Conservation (phyloP, 768 basidiomycete species). For the Suillus cothurnatus region DNA sequence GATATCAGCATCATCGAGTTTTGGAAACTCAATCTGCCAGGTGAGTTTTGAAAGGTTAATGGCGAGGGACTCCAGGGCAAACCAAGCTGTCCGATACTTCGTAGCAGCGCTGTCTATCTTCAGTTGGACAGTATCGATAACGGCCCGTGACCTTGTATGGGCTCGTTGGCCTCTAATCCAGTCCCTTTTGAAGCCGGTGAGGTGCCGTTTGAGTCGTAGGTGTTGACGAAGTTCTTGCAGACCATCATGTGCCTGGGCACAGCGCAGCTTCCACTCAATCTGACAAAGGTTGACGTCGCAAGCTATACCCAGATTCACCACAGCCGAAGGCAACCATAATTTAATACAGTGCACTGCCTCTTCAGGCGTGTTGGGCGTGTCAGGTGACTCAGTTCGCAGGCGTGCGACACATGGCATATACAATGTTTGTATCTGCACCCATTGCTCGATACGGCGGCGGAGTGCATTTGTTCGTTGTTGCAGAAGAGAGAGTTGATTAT, state of each 20-base stretch:
- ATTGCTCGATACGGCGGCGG: not conserved
- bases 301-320: not conserved
- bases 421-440: not conserved
- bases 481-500: not conserved
- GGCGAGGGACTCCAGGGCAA: not conserved
- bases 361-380: not conserved
- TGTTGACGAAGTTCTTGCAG: not conserved
- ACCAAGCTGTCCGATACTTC: not conserved
- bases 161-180: not conserved
- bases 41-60: not conserved
- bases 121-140: not conserved
- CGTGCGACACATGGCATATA: not conserved
- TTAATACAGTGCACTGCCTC: not conserved
- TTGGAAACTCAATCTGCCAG: not conserved
- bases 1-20: not conserved
- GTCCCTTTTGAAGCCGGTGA: not conserved
- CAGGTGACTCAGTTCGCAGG: not conserved
- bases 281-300: not conserved
- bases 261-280: not conserved
- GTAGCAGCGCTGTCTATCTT: not conserved
- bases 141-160: not conserved
- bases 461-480: not conserved
- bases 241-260: not conserved
- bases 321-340: not conserved
- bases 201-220: not conserved